These are phyloP conservation scores for Aspergillus sp. DNA, from an alignment of 2,329 filamentous ascomycete genomes.

Conservation along the genomic window DNA sequence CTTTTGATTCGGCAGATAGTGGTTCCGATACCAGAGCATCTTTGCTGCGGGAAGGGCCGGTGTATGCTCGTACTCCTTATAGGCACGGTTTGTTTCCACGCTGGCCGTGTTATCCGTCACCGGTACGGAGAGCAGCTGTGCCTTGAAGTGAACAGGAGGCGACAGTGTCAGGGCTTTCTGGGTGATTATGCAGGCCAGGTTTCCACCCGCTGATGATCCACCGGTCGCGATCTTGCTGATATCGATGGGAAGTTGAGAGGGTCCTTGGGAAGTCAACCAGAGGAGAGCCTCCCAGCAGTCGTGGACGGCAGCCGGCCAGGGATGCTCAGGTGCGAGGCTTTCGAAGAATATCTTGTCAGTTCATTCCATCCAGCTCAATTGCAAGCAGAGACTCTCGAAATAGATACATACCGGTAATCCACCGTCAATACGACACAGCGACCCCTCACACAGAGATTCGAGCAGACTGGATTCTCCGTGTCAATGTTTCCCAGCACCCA, in stretches of 20 bases:
- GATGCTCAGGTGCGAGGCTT: conserved; percentile 59
- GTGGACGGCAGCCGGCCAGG: conserved; percentile 59
- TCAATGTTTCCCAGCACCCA: conserved; percentile 62
- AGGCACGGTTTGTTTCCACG: conserved; percentile 49
- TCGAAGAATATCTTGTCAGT: background rate
- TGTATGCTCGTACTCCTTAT: conserved; percentile 53
- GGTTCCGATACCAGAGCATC: conserved; percentile 63
- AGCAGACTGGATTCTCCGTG: conserved; percentile 59
- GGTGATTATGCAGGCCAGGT: conserved; percentile 56
- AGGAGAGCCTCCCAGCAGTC: conserved; percentile 59
- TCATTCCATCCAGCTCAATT: background rate
- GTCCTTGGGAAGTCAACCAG: conserved; percentile 47
- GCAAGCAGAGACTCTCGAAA: background rate
- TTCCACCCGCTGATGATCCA: conserved; percentile 56
- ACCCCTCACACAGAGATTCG: conserved; percentile 54
- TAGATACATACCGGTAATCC: conserved; percentile 53
- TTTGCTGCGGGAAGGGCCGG: conserved; percentile 57
- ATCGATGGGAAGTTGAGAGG: conserved; percentile 44
- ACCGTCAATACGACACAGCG: conserved; percentile 57
- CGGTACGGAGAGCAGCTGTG: conserved; percentile 59
- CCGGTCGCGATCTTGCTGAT: conserved; percentile 49
- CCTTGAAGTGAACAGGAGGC: conserved; percentile 42
- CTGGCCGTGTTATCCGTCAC: conserved; percentile 61
- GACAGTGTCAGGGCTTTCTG: conserved; percentile 49
- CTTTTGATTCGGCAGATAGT: conserved; percentile 55